Evolutionary conservation across 176 grass and related monocot species (phyloP), one percentile per base, ranked within the genome.

Genomic region (Zoysia japonica): DNA sequence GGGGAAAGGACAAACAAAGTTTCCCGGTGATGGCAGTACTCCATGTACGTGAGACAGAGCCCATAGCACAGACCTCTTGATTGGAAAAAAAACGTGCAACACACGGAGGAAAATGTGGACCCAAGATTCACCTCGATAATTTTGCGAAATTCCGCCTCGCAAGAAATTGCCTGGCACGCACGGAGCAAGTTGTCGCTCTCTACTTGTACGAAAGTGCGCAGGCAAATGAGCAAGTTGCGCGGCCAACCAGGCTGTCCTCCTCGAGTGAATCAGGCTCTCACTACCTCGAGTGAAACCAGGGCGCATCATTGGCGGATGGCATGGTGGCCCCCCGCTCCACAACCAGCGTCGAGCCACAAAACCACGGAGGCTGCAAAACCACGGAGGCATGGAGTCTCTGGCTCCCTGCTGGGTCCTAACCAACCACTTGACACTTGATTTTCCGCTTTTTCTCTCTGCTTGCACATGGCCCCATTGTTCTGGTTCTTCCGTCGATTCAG

Each of bases 141-240:
- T 28, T 43, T 0, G 6, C 0, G 44, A 48, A 77, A 39, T 17
- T 64, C 39, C 59, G 28, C 28, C 28, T 28, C 28, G 28, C 28
- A 28, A 28, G 20, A 17, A 63, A 77, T 63, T 13, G 64, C 64
- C 70, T 41, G 12, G 59, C 65, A 54, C 54, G 61, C 61, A 11
- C 1, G 14, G 42, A 35, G 19, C 39, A 39, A 37, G 28, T 28
- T 55, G 28, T 65, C 72, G 43, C 11, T 45, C 78, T 67, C 28
- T 28, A 28, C 28, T 28, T 28, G 28, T 75, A 70, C 17, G 47
- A 70, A 88, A 88, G 80, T 19, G 49, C 13, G 42, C 11, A 20
- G 13, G 13, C 61, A 64, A 9, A 36, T 61, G 61, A 39, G 7
- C 86, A 83, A 83, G 80, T 74, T 88, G 86, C 75, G 39, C 40